Evolutionary conservation across 1,284 basidiomycete genomes (phyloP).

Genomic region (Trichosporon sp.): DNA sequence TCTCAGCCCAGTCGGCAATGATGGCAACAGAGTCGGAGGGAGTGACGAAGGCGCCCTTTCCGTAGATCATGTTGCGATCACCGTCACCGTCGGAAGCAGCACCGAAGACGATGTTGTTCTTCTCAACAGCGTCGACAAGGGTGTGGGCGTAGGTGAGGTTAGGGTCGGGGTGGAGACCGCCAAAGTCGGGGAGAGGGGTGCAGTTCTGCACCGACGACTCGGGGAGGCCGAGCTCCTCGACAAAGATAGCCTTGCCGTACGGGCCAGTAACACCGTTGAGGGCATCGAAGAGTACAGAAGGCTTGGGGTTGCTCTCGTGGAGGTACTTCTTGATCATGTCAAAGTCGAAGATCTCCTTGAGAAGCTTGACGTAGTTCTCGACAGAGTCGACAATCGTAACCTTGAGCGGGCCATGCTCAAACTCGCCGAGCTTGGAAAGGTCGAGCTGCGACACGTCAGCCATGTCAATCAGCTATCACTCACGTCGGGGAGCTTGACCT

Average conservation of each 20-base stretch:
- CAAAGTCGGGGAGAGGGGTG: constrained; percentile 85
- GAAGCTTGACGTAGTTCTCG: constrained; percentile 75
- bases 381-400: constrained; percentile 95
- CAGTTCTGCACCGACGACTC: constrained; percentile 85
- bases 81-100: constrained; percentile 97
- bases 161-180: constrained; percentile 94
- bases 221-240: constrained; percentile 75
- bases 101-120: constrained; percentile 80
- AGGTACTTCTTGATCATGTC: constrained; percentile 86
- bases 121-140: constrained; percentile 87
- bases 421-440: constrained; percentile 74
- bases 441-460: constrained; percentile 57
- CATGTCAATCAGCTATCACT: constrained; percentile 31
- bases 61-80: constrained; percentile 99
- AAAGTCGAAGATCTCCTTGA: constrained; percentile 93
- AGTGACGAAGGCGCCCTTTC: constrained; percentile 94
- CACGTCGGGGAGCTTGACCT: constrained; percentile 71
- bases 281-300: constrained; percentile 91
- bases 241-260: constrained; percentile 84
- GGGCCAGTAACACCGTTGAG: constrained; percentile 96
- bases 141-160: constrained; percentile 96
- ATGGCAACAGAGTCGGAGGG: constrained; percentile 96
- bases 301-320: constrained; percentile 55
- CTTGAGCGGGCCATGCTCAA: constrained; percentile 71
- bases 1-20: constrained; percentile 92